Percentiles rank a stretch among this genome's conserved stretches.
These are phyloP conservation scores for Euphorbia peplus DNA, from an alignment of 345 rosid genomes.

Conservation along the genomic window DNA sequence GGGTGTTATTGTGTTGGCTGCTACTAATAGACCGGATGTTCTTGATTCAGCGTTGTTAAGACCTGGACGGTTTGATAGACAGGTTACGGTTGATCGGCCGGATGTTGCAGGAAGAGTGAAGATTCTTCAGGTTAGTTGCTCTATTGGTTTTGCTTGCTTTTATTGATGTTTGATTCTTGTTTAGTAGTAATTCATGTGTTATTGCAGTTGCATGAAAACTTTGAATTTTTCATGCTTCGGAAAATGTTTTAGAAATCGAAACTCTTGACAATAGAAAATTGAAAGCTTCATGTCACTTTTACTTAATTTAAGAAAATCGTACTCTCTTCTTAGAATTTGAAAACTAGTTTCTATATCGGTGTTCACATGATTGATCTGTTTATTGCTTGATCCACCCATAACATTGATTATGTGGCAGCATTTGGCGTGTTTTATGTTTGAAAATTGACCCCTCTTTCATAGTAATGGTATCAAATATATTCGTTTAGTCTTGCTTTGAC, in stretches of 20 bases:
- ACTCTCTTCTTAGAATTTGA: too few relatives aligned
- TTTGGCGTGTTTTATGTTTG: not conserved
- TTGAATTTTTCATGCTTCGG: too few relatives aligned
- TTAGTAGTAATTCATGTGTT: too few relatives aligned
- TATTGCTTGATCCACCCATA: too few relatives aligned
- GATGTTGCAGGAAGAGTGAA: constrained; percentile 91
- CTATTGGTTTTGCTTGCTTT: not conserved
- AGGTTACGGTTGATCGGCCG: constrained; percentile 88
- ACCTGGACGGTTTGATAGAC: constrained; percentile 88
- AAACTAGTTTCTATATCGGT: too few relatives aligned
- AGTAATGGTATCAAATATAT: too few relatives aligned
- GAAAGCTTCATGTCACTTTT: too few relatives aligned
- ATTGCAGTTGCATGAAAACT: not conserved
- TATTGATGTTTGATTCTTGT: not conserved
- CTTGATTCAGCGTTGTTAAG: constrained; percentile 77
- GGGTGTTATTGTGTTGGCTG: constrained; percentile 90
- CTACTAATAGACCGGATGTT: constrained; percentile 84
- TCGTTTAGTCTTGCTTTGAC: not conserved
- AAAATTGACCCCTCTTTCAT: not conserved
- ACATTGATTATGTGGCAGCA: not conserved
- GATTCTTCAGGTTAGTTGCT: constrained; percentile 70
- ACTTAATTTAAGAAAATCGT: too few relatives aligned
- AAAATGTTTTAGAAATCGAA: too few relatives aligned
- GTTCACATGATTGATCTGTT: too few relatives aligned
- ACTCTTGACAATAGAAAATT: too few relatives aligned